These are phyloP conservation scores for Westerdykella ornata DNA, from an alignment of 2,329 filamentous ascomycete genomes.

Conservation along the genomic window DNA sequence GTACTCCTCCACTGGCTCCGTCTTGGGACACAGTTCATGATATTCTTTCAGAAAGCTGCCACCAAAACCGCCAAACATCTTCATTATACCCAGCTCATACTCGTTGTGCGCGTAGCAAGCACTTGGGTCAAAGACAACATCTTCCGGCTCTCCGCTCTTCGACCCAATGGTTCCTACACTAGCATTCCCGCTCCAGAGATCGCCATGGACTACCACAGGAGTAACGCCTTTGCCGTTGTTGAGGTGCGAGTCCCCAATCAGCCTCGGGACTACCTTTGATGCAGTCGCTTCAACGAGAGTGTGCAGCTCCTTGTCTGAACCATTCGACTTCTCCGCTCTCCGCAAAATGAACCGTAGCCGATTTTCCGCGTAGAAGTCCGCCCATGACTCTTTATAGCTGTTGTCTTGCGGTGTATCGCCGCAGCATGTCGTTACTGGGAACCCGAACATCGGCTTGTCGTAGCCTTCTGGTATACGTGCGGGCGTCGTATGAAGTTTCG, in stretches of 20 bases:
- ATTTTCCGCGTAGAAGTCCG: conserved; percentile 76
- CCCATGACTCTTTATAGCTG: conserved; percentile 64
- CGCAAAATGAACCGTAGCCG: conserved; percentile 60
- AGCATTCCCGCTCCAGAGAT: conserved; percentile 89
- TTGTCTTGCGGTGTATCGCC: conserved; percentile 81
- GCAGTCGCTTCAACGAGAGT: conserved; percentile 60
- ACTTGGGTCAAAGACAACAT: conserved; percentile 77
- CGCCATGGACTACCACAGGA: conserved; percentile 84
- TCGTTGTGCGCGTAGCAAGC: conserved; percentile 80
- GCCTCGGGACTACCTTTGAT: conserved; percentile 60
- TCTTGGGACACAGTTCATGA: conserved; percentile 64
- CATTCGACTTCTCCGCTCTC: conserved; percentile 55
- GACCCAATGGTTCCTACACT: conserved; percentile 55
- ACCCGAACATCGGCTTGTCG: conserved; percentile 65
- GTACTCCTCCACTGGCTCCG: conserved; percentile 75
- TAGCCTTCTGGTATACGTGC: conserved; percentile 59
- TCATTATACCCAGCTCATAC: conserved; percentile 90
- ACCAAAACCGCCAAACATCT: conserved; percentile 89
- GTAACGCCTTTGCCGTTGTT: conserved; percentile 53
- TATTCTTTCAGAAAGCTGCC: conserved; percentile 69
- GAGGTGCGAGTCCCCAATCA: conserved; percentile 65
- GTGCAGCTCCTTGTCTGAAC: conserved; percentile 56
- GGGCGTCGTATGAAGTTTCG: conserved; percentile 67
- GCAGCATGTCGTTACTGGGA: conserved; percentile 78
- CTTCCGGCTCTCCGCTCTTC: conserved; percentile 58